Evolutionary conservation across 208 protist species (phyloP).

Genomic region (Leishmania turanica): DNA sequence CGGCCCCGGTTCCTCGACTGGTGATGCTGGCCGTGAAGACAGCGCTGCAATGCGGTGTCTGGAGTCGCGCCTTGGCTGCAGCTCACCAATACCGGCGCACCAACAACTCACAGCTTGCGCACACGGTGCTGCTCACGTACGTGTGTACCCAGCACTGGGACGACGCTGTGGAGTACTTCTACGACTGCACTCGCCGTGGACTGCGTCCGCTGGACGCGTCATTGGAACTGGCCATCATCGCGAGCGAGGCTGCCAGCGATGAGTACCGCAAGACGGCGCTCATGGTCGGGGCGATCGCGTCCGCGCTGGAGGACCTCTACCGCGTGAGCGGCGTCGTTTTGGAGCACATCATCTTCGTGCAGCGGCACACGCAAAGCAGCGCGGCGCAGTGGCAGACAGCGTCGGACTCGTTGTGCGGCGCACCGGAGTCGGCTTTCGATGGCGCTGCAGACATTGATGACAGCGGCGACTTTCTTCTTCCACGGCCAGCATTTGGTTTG

Average conservation of each 20-base stretch:
- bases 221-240: constrained; percentile 64
- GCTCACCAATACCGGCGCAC: constrained; percentile 55
- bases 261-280: constrained; percentile 65
- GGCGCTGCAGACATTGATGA: not conserved
- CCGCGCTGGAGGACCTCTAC: constrained; percentile 81
- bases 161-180: constrained; percentile 78
- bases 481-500: not conserved
- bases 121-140: constrained; percentile 62
- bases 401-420: not conserved
- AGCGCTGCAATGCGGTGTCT: constrained; percentile 51
- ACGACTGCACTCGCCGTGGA: constrained; percentile 60
- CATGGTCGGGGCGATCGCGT: constrained; percentile 66
- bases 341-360: constrained; percentile 76
- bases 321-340: constrained; percentile 63
- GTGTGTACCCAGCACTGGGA: constrained; percentile 52
- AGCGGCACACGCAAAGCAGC: constrained; percentile 32
- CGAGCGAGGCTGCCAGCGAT: constrained; percentile 58
- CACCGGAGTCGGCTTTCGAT: not conserved
- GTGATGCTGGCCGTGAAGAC: constrained; percentile 52
- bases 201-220: constrained; percentile 60
- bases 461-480: not conserved
- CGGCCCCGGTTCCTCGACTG: constrained; percentile 42
- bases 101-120: constrained; percentile 49
- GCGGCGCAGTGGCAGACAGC: constrained; percentile 1
- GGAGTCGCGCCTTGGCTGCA: constrained; percentile 51